These are phyloP conservation scores for Daldinia sp. DNA, from an alignment of 2,329 filamentous ascomycete species.

Conservation along the genomic window DNA sequence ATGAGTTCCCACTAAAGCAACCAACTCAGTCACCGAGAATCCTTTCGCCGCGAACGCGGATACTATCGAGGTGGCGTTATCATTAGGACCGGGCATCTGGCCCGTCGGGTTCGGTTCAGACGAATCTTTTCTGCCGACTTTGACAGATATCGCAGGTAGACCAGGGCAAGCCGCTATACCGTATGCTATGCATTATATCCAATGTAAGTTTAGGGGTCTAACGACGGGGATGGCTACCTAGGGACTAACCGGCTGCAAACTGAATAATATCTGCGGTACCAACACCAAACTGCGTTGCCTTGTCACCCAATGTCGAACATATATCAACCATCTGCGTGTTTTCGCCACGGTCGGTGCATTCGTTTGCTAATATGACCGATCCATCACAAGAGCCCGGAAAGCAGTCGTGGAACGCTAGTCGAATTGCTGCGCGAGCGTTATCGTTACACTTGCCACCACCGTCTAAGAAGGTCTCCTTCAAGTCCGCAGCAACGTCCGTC, in stretches of 20 bases:
- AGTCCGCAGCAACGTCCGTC: conserved; percentile 45
- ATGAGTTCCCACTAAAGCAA: conserved; percentile 49
- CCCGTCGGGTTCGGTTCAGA: conserved; percentile 36
- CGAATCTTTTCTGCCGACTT: conserved; percentile 46
- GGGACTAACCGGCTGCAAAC: conserved; percentile 48
- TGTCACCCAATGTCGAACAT: conserved; percentile 45
- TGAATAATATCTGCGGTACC: conserved; percentile 49
- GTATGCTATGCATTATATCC: conserved; percentile 38
- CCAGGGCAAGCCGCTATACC: conserved; percentile 45
- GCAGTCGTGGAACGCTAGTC: conserved; percentile 50
- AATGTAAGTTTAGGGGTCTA: not conserved
- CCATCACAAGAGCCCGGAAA: conserved; percentile 50
- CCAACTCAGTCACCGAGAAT: conserved; percentile 45
- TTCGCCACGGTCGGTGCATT: conserved; percentile 47
- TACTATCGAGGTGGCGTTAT: conserved; percentile 38
- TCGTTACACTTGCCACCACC: conserved; percentile 43
- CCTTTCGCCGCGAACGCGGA: conserved; percentile 43
- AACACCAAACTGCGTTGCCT: conserved; percentile 44
- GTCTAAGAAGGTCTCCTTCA: conserved; percentile 42
- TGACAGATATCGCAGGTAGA: conserved; percentile 45
- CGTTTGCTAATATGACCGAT: conserved; percentile 48
- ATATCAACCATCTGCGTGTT: conserved; percentile 46
- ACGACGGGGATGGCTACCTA: not conserved
- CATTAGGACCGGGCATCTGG: conserved; percentile 41
- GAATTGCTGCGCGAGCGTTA: conserved; percentile 48